Conservation (phyloP, 2,329 filamentous ascomycete species). For the Sporothrix schenckii region DNA sequence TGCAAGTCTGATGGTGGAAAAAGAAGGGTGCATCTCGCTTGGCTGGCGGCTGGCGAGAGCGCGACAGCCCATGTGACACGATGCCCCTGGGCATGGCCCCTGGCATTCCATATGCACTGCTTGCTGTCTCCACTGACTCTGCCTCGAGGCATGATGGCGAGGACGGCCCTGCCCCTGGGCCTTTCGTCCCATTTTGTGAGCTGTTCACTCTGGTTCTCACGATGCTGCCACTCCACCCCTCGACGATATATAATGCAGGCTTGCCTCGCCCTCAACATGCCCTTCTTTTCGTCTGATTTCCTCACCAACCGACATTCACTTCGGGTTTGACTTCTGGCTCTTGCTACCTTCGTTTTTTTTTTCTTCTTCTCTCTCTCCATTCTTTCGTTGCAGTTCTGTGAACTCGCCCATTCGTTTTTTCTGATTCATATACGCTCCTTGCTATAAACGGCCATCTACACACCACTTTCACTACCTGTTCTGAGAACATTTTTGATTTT, state of each 20-base stretch:
- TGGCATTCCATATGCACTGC: conserved; percentile 16
- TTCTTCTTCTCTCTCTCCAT: conserved; percentile 31
- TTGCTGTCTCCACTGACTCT: neutral
- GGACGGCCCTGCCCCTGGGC: neutral
- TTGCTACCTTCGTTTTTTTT: conserved; percentile 30
- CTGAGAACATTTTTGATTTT: conserved; percentile 29
- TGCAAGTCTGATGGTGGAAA: neutral
- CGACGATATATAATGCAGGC: conserved; percentile 13
- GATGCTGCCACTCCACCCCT: neutral
- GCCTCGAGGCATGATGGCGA: neutral
- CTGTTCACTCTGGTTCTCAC: neutral
- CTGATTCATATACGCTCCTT: conserved; percentile 22
- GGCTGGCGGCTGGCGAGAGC: conserved; percentile 9
- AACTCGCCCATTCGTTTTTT: conserved; percentile 31
- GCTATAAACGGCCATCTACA: conserved; percentile 3
- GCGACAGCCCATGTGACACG: conserved; percentile 18
- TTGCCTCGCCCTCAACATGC: neutral
- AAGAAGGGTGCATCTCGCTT: conserved; percentile 21
- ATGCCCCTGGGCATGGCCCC: neutral
- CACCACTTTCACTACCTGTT: conserved; percentile 27
- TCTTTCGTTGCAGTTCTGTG: conserved; percentile 29
- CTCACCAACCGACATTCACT: conserved; percentile 32
- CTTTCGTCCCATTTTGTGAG: conserved; percentile 18
- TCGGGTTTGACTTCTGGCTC: conserved; percentile 21
- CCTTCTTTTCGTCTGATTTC: conserved; percentile 9